Conservation (phyloP, 2,329 filamentous ascomycete species). For the Penicillium brasilianum region DNA sequence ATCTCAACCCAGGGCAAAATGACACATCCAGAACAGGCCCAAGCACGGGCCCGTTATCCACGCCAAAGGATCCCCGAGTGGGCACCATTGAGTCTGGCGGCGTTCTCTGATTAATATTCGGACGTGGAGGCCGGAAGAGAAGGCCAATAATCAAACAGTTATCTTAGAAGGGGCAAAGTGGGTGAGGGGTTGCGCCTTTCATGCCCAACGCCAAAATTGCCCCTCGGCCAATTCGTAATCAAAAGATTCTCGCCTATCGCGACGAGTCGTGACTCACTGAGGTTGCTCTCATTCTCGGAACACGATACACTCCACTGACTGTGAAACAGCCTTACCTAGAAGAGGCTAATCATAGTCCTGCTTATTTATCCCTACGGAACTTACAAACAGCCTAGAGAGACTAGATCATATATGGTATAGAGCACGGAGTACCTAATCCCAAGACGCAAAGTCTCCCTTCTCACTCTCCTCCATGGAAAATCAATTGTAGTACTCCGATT, state of each 20-base stretch:
- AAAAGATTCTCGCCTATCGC: not conserved
- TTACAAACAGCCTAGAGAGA: no score
- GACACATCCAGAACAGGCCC: constrained; percentile 20
- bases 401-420: not conserved
- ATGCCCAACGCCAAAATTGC: constrained; percentile 30
- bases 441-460: not conserved
- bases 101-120: not conserved
- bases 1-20: constrained; percentile 17
- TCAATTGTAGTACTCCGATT: not conserved
- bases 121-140: constrained; percentile 22
- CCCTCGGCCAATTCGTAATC: constrained; percentile 25
- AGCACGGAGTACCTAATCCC: not conserved
- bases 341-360: not conserved
- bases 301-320: not conserved
- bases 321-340: not conserved
- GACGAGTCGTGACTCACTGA: not conserved
- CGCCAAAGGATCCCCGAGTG: constrained; percentile 15
- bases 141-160: constrained; percentile 11
- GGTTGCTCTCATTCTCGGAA: not conserved
- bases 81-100: constrained; percentile 16
- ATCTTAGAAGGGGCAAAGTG: not conserved
- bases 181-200: constrained; percentile 19
- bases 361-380: not conserved
- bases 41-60: not conserved
- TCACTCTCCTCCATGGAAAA: not conserved